Evolutionary conservation across 768 basidiomycete species (phyloP).

Genomic region (Tylopilus sp.): DNA sequence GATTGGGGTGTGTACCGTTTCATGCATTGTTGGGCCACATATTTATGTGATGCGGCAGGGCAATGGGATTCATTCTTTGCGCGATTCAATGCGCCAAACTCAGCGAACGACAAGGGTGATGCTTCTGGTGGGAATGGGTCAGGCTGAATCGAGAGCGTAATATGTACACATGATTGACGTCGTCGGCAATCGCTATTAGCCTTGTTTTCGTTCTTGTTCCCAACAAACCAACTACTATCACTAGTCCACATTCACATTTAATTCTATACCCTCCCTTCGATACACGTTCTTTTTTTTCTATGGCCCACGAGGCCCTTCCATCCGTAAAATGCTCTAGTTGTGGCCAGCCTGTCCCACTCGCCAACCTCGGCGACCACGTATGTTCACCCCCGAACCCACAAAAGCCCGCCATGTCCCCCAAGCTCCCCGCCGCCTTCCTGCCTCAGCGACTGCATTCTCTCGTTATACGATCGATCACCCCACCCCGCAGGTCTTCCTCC

Average conservation of each 20-base stretch:
- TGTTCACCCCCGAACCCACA: conserved; percentile 48
- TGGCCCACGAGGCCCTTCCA: conserved; percentile 59
- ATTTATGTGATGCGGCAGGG: conserved; percentile 37
- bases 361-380: conserved; percentile 73
- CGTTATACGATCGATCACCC: conserved; percentile 27
- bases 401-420: conserved; percentile 35
- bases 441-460: conserved; percentile 50
- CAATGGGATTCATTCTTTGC: conserved; percentile 85
- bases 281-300: conserved; percentile 19
- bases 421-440: conserved; percentile 38
- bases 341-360: conserved; percentile 62
- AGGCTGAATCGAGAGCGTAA: background rate
- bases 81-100: conserved; percentile 39
- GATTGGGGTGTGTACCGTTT: conserved; percentile 67
- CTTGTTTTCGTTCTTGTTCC: background rate
- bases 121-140: background rate
- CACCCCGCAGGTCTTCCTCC: conserved; percentile 7
- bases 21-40: conserved; percentile 1
- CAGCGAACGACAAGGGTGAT: conserved; percentile 3
- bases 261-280: conserved; percentile 25
- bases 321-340: conserved; percentile 86
- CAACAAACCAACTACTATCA: conserved; percentile 1
- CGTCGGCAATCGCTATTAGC: conserved; percentile 10
- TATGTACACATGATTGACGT: conserved; percentile 17
- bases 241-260: conserved; percentile 14